Conservation (phyloP, 2,329 filamentous ascomycete species). For the Rhytidhysteron rufulum region DNA sequence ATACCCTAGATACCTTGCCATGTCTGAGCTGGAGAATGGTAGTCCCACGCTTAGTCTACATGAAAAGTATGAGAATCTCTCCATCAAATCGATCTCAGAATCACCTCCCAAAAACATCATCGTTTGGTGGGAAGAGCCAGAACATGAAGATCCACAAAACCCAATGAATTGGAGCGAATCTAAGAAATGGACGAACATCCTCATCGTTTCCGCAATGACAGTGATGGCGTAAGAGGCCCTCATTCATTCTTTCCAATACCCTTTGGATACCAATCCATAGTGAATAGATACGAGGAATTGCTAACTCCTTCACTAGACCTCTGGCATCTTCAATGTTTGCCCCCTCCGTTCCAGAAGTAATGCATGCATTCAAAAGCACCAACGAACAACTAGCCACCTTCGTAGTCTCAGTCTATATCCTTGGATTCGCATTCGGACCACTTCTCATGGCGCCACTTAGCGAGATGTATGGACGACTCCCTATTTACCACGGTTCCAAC, state of each 20-base stretch:
- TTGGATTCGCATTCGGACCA: slow-evolving; percentile 15
- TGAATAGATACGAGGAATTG: too few relatives aligned
- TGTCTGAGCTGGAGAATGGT: too few relatives aligned
- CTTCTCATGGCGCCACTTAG: slow-evolving; percentile 11
- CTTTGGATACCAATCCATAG: too few relatives aligned
- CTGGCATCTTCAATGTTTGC: slow-evolving; percentile 16
- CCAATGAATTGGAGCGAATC: slow-evolving; percentile 20
- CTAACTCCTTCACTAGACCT: slow-evolving; percentile 8
- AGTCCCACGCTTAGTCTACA: too few relatives aligned
- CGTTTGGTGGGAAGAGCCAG: too few relatives aligned
- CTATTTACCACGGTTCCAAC: slow-evolving; percentile 23
- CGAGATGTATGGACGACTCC: slow-evolving; percentile 14
- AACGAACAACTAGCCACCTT: slow-evolving; percentile 11
- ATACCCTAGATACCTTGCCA: too few relatives aligned
- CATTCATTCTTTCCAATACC: too few relatives aligned
- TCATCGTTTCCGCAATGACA: too few relatives aligned
- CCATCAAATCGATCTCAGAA: too few relatives aligned
- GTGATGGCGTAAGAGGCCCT: too few relatives aligned
- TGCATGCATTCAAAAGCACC: slow-evolving; percentile 10
- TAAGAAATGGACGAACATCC: slow-evolving; percentile 19
- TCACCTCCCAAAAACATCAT: too few relatives aligned
- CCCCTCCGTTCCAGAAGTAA: slow-evolving; percentile 13
- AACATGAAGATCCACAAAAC: slow-evolving; percentile 17
- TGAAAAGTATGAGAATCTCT: too few relatives aligned
- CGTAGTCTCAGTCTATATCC: slow-evolving; percentile 16